Percentiles rank a stretch among this genome's conserved stretches.
Evolutionary conservation across 129 eudicot species (phyloP).

Genomic region (Flaveria bidentis): DNA sequence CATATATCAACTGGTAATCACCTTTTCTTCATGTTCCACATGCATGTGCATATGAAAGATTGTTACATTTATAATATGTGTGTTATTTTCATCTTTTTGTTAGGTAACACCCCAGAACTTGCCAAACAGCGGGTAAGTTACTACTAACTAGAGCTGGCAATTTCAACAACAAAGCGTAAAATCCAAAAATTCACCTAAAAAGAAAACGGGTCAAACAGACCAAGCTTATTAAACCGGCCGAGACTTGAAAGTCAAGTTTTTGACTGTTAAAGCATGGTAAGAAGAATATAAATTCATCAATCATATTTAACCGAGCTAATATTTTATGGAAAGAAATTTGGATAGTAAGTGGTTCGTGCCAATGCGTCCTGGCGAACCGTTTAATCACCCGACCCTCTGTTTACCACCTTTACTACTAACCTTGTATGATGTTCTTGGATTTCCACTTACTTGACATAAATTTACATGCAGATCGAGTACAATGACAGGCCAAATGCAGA

Average conservation of each 20-base stretch:
- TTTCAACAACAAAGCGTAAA: too few relatives aligned
- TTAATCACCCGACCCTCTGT: not conserved
- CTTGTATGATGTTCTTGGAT: not conserved
- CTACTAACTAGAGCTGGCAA: not conserved
- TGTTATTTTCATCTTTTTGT: constrained; percentile 21
- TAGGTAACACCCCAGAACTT: constrained; percentile 72
- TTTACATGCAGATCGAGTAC: constrained; percentile 64
- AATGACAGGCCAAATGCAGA: constrained; percentile 96
- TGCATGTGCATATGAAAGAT: constrained; percentile 2
- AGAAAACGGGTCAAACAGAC: too few relatives aligned
- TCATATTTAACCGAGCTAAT: not conserved
- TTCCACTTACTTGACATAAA: not conserved
- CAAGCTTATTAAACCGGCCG: not conserved
- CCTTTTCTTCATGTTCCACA: not conserved
- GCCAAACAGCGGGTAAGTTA: constrained; percentile 80
- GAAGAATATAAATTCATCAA: not conserved
- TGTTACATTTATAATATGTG: not conserved
- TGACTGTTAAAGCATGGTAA: not conserved
- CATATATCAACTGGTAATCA: constrained; percentile 69
- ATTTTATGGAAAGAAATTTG: not conserved
- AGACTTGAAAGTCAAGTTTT: not conserved
- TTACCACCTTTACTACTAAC: not conserved
- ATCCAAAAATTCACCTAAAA: too few relatives aligned
- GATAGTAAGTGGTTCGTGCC: not conserved
- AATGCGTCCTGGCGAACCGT: not conserved